phyloP scores from a whole-genome alignment of 192 early-diverging fungal species.

The Diversispora epigaea region DNA sequence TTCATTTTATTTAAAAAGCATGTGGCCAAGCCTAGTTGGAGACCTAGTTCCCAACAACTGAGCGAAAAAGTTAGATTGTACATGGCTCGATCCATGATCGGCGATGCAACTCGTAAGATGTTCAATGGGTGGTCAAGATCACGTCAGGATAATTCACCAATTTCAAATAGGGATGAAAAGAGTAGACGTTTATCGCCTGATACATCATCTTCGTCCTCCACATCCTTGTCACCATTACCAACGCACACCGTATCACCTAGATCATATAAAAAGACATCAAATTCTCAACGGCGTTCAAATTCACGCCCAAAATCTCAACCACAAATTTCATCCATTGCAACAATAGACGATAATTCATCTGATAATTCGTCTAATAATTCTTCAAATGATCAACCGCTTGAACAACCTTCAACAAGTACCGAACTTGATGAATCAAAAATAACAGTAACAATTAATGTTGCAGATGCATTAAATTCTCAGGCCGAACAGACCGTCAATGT shows the following conservation, averaged over 20 bases:
- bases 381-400: background rate
- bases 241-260: conserved; percentile 8
- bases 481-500: background rate
- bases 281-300: conserved; percentile 13
- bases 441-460: conserved; percentile 27
- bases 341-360: conserved; percentile 17
- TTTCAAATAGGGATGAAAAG: conserved; percentile 24
- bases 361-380: background rate
- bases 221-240: conserved; percentile 16
- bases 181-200: conserved; percentile 22
- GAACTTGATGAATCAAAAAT: conserved; percentile 19
- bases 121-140: conserved; percentile 26
- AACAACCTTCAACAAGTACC: background rate
- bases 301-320: conserved; percentile 10
- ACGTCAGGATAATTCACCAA: background rate
- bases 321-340: background rate
- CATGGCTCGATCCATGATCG: conserved; percentile 34
- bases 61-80: conserved; percentile 34
- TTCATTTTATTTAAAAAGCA: conserved; percentile 13
- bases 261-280: conserved; percentile 19
- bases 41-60: conserved; percentile 19
- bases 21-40: conserved; percentile 7
- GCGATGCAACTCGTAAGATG: background rate
- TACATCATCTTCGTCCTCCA: conserved; percentile 25
- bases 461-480: conserved; percentile 7